These are phyloP conservation scores for Neurospora sublineolata DNA, from an alignment of 495 filamentous ascomycete species.

Conservation along the genomic window DNA sequence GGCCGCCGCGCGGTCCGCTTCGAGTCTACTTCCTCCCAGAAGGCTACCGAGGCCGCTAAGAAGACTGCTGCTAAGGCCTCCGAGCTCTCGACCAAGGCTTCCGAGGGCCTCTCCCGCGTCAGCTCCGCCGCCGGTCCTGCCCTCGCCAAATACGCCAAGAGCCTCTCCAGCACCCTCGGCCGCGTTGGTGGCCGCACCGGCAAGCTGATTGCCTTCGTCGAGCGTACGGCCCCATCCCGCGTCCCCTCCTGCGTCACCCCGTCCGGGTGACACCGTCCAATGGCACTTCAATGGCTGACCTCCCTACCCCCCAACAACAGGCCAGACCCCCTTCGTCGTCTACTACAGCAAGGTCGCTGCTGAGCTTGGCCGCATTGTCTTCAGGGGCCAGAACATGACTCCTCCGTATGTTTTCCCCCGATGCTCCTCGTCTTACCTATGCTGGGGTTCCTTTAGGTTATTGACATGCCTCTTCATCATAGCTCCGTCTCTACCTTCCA, in stretches of 20 bases:
- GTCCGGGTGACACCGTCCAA: not conserved
- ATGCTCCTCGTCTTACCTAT: not conserved
- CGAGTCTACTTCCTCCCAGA: conserved; percentile 37
- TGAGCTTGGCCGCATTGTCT: conserved; percentile 79
- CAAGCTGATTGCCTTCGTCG: conserved; percentile 63
- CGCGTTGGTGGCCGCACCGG: conserved; percentile 80
- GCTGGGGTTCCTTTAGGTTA: not conserved
- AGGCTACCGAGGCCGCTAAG: conserved; percentile 52
- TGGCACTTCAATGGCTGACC: not conserved
- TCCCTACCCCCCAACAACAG: conserved; percentile 31
- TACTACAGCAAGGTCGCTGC: conserved; percentile 86
- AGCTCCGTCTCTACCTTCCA: conserved; percentile 76
- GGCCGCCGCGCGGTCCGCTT: conserved; percentile 36
- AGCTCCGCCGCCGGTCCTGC: conserved; percentile 68
- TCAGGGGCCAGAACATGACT: conserved; percentile 78
- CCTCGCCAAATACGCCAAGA: conserved; percentile 56
- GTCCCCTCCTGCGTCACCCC: not conserved
- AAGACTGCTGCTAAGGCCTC: conserved; percentile 58
- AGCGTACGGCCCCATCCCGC: conserved; percentile 51
- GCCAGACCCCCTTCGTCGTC: conserved; percentile 69
- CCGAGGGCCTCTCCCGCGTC: conserved; percentile 76
- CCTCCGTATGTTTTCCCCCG: conserved; percentile 63
- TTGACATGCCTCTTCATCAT: conserved; percentile 18
- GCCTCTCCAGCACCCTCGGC: conserved; percentile 50
- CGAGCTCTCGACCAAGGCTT: conserved; percentile 61